phyloP scores from a whole-genome alignment of 306 rosid species.

The Glycyrrhiza uralensis region DNA sequence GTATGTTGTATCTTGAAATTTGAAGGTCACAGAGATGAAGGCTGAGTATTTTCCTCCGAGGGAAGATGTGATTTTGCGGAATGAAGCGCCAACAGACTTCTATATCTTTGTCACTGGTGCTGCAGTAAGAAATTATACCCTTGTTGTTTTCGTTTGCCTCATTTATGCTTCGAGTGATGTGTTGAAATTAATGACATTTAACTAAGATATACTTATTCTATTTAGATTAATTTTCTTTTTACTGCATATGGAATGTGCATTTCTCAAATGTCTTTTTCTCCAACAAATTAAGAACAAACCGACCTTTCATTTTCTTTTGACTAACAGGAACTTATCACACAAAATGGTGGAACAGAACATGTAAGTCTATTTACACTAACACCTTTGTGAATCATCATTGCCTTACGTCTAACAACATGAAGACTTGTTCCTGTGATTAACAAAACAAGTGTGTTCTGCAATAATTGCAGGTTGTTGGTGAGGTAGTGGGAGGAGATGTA shows the following conservation, averaged over 20 bases:
- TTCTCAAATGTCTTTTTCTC: not conserved
- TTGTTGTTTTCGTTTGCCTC: not conserved
- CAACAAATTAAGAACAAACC: not conserved
- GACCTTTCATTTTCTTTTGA: constrained; percentile 18
- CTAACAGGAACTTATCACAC: constrained; percentile 55
- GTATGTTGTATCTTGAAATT: constrained; percentile 12
- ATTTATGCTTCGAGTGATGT: not conserved
- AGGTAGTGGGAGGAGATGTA: constrained; percentile 46
- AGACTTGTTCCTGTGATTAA: not conserved
- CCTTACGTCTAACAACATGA: not conserved
- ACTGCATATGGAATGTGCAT: not conserved
- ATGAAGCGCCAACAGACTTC: constrained; percentile 85
- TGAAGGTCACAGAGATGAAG: constrained; percentile 82
- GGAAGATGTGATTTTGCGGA: constrained; percentile 77
- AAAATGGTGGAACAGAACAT: constrained; percentile 49
- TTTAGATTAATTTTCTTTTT: not conserved
- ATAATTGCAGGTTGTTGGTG: constrained; percentile 55
- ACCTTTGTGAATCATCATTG: not conserved
- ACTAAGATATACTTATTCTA: no score
- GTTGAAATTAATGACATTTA: no score
- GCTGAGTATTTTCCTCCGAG: constrained; percentile 93
- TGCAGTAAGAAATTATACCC: constrained; percentile 46
- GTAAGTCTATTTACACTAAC: constrained; percentile 35
- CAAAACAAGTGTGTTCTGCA: not conserved
- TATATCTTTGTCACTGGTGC: constrained; percentile 72